Conservation (phyloP, 495 filamentous ascomycete species). For the Delitschia confertaspora region DNA sequence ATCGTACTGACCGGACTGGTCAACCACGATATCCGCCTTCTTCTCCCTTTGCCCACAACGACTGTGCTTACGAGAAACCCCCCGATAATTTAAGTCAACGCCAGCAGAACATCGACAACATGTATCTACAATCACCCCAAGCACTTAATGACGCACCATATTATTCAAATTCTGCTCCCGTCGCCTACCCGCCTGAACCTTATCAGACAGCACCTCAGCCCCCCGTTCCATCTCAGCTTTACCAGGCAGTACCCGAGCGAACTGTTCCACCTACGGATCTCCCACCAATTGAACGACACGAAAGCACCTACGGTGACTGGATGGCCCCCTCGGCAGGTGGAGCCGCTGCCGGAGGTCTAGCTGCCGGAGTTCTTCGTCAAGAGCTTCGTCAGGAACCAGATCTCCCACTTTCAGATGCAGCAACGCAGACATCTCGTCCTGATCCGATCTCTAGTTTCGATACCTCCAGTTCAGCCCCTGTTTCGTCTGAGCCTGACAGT, state of each 20-base stretch:
- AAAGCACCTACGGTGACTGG: constrained; percentile 35
- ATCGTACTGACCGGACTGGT: neutral
- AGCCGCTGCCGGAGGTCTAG: constrained; percentile 27
- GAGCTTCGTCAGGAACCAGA: constrained; percentile 18
- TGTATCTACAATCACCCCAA: constrained; percentile 7
- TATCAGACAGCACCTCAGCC: neutral
- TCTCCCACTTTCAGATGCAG: neutral
- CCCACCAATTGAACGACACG: constrained; percentile 13
- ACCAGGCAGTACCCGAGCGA: neutral
- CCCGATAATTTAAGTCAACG: too few relatives aligned
- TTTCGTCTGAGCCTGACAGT: constrained; percentile 12
- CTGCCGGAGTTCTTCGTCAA: constrained; percentile 22
- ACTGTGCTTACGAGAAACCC: too few relatives aligned
- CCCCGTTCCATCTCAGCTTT: constrained; percentile 1
- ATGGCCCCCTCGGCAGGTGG: constrained; percentile 35
- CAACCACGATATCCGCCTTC: constrained; percentile 6
- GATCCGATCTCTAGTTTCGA: neutral
- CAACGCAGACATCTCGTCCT: neutral
- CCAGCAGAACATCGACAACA: constrained; percentile 6
- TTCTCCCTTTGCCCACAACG: constrained; percentile 10
- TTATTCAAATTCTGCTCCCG: constrained; percentile 6
- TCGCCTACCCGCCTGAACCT: constrained; percentile 4
- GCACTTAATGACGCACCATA: constrained; percentile 3
- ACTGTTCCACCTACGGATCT: neutral
- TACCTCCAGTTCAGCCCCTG: neutral